A percentile compares a stretch with the other conserved stretches of the same genome.
Evolutionary conservation across 768 basidiomycete genomes (phyloP).

Genomic region (Rhizopogon sp.): DNA sequence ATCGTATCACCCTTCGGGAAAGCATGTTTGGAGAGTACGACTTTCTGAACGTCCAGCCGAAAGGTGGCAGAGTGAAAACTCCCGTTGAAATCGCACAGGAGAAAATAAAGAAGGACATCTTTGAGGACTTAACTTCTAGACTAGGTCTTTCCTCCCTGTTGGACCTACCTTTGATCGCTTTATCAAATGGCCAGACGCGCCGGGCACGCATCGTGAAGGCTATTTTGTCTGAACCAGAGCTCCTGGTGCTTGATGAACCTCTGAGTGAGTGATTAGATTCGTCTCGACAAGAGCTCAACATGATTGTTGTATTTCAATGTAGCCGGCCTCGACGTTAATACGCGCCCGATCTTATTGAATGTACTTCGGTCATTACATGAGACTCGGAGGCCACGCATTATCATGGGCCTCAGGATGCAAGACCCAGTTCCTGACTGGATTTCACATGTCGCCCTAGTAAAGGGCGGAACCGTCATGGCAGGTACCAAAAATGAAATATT

Average conservation of each 20-base stretch:
- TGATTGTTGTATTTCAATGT: neutral
- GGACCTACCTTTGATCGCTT: conserved; percentile 78
- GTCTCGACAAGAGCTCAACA: neutral
- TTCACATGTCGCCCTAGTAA: conserved; percentile 57
- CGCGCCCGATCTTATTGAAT: conserved; percentile 48
- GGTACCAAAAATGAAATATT: conserved; percentile 48
- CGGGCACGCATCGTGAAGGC: conserved; percentile 80
- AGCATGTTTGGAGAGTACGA: conserved; percentile 56
- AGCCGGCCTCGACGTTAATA: conserved; percentile 76
- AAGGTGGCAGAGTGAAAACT: conserved; percentile 14
- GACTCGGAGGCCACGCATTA: conserved; percentile 47
- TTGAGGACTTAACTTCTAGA: conserved; percentile 48
- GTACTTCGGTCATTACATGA: conserved; percentile 53
- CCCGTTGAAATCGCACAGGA: conserved; percentile 20
- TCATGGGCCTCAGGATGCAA: conserved; percentile 64
- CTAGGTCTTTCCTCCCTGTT: conserved; percentile 61
- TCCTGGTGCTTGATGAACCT: conserved; percentile 90
- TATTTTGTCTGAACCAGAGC: conserved; percentile 60
- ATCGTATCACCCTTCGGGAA: conserved; percentile 69
- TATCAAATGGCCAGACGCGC: conserved; percentile 91
- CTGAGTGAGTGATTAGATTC: conserved; percentile 50
- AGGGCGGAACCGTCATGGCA: conserved; percentile 41
- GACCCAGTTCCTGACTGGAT: conserved; percentile 72
- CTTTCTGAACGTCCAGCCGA: conserved; percentile 26
- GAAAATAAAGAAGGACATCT: conserved; percentile 26